A percentile compares a stretch with the other conserved stretches of the same genome.
phyloP scores from a whole-genome alignment of 441 rosid species.

The Rhodomyrtus psidioides region DNA sequence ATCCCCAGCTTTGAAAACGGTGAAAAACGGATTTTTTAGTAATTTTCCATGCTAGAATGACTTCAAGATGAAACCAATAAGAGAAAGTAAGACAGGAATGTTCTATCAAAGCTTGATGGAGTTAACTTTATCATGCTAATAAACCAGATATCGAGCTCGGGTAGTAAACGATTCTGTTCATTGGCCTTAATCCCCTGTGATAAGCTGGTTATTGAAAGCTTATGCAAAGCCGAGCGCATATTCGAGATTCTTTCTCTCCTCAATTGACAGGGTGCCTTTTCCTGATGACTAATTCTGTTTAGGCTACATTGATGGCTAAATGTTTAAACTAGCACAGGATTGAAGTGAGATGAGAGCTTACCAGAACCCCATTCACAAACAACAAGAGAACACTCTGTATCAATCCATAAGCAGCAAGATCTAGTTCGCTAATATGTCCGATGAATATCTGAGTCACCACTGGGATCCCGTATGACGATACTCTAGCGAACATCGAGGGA shows the following conservation, averaged over 20 bases:
- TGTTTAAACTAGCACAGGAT: not conserved
- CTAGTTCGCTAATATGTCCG: conserved; percentile 25
- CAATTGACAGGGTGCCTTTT: not conserved
- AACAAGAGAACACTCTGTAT: conserved; percentile 23
- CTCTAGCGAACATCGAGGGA: conserved; percentile 25
- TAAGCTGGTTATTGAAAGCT: not conserved
- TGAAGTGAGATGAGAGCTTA: conserved; percentile 6
- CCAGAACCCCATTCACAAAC: conserved; percentile 35
- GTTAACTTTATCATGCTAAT: not conserved
- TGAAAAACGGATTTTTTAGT: not conserved
- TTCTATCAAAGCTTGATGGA: not conserved
- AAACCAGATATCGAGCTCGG: not conserved
- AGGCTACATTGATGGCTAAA: not conserved
- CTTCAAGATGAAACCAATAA: not conserved
- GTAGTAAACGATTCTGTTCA: not conserved
- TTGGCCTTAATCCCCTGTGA: not conserved
- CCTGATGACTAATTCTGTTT: not conserved
- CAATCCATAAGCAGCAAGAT: conserved; percentile 40
- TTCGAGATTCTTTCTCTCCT: not conserved
- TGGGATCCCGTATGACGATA: conserved; percentile 21
- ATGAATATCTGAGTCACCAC: conserved; percentile 34
- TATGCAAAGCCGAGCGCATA: not conserved
- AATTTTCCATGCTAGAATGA: not conserved
- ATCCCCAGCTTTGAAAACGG: not conserved
- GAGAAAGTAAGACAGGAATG: not conserved